Evolutionary conservation across 2,329 filamentous ascomycete genomes (phyloP).

Genomic region (Alternaria incomplexa): DNA sequence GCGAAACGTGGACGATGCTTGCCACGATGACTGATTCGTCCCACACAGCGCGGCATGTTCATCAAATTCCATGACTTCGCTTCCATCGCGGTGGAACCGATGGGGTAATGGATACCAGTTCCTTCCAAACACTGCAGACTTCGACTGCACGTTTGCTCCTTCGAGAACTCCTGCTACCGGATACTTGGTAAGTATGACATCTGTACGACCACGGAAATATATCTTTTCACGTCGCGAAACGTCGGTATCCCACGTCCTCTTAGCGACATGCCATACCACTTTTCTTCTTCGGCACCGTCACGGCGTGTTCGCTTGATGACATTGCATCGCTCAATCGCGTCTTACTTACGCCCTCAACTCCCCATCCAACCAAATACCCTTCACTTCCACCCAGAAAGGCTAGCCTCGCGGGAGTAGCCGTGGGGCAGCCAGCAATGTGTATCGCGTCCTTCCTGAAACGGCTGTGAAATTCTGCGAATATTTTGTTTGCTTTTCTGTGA

Average conservation of each 20-base stretch:
- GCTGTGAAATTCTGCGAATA: not conserved
- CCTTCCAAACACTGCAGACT: not conserved
- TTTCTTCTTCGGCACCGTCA: not conserved
- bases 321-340: not conserved
- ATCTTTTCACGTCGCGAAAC: not conserved
- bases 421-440: conserved; percentile 11
- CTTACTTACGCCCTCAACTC: not conserved
- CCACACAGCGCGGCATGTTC: conserved; percentile 33
- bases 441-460: conserved; percentile 17
- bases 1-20: conserved; percentile 22
- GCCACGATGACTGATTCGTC: conserved; percentile 16
- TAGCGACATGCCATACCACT: not conserved
- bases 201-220: not conserved
- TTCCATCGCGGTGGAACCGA: conserved; percentile 18
- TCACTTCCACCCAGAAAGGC: conserved; percentile 7
- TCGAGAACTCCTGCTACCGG: not conserved
- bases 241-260: not conserved
- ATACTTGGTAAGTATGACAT: not conserved
- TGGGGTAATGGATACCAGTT: conserved; percentile 7
- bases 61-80: conserved; percentile 10
- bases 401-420: conserved; percentile 34
- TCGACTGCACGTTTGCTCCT: not conserved
- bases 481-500: not conserved
- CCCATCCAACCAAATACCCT: not conserved
- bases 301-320: not conserved